These are phyloP conservation scores for Kwoniella sp. DNA, from an alignment of 768 basidiomycete species.

Conservation along the genomic window DNA sequence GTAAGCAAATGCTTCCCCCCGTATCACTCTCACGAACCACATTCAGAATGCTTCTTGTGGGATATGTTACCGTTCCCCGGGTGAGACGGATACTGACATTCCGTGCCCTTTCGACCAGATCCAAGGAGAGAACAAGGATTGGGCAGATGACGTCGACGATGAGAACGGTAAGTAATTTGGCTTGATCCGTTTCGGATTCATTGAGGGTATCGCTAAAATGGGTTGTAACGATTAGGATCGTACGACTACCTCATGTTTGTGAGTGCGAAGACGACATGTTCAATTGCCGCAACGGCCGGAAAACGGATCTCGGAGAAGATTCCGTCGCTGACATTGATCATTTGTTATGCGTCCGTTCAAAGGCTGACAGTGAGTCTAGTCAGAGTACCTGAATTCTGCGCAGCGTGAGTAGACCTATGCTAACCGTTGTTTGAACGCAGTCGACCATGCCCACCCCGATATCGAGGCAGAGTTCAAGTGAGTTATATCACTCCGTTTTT, in stretches of 20 bases:
- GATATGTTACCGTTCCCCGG: not conserved
- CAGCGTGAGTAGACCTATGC: not conserved
- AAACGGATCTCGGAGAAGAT: no score
- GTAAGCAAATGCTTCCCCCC: constrained; percentile 15
- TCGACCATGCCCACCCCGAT: constrained; percentile 79
- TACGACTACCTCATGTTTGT: constrained; percentile 56
- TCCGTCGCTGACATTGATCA: no score
- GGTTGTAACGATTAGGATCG: constrained; percentile 23
- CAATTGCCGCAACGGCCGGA: not conserved
- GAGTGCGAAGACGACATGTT: constrained; percentile 15
- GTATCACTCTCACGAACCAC: not conserved
- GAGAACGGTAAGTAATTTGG: constrained; percentile 76
- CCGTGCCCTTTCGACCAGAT: constrained; percentile 58
- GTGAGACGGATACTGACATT: not conserved
- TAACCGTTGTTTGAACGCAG: constrained; percentile 43
- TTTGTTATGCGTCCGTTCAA: no score
- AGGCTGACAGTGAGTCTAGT: constrained; percentile 30
- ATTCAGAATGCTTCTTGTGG: no score
- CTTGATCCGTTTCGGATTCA: not conserved
- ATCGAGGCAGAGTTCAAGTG: constrained; percentile 69
- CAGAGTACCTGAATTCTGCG: not conserved
- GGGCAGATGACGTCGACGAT: constrained; percentile 77
- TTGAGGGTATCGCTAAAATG: not conserved
- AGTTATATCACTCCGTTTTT: constrained; percentile 14
- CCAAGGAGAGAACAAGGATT: constrained; percentile 68